Conservation (phyloP, 768 basidiomycete genomes). For the Lentinula lateritia region DNA sequence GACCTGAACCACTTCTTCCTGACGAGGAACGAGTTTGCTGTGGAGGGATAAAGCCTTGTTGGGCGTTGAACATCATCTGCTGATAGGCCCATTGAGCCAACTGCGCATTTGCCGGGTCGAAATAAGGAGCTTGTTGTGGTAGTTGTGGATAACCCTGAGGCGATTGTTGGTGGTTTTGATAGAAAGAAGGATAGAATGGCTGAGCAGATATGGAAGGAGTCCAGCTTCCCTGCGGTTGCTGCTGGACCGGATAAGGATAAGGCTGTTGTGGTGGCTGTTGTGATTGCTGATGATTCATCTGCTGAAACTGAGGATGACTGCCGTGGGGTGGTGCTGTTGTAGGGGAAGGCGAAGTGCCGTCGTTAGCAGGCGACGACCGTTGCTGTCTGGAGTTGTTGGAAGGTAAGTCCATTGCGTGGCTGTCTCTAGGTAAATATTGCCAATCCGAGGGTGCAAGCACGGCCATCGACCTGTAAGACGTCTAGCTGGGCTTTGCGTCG, state of each 20-base stretch:
- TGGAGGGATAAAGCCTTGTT: conserved; percentile 41
- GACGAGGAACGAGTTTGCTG: conserved; percentile 33
- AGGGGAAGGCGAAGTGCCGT: conserved; percentile 28
- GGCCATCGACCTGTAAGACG: conserved; percentile 53
- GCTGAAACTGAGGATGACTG: conserved; percentile 8
- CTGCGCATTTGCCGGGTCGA: conserved; percentile 70
- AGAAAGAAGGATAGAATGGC: conserved; percentile 76
- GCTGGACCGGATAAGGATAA: conserved; percentile 68
- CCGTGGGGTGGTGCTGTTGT: conserved; percentile 17
- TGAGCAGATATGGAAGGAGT: conserved; percentile 59
- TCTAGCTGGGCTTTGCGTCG: conserved; percentile 4
- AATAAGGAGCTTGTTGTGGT: conserved; percentile 54
- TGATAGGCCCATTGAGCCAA: conserved; percentile 88
- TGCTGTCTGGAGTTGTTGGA: conserved; percentile 43
- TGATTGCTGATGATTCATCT: conserved; percentile 11
- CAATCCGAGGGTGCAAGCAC: conserved; percentile 76
- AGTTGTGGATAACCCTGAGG: conserved; percentile 48
- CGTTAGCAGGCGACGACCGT: conserved; percentile 57
- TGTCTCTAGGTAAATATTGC: conserved; percentile 57
- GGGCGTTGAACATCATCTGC: conserved; percentile 82
- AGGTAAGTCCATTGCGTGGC: conserved; percentile 52
- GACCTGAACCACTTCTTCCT: conserved; percentile 37
- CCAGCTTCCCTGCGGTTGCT: conserved; percentile 68
- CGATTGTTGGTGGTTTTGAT: conserved; percentile 58
- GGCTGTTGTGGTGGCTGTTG: conserved; percentile 33